Evolutionary conservation across 805 yeast species (phyloP).

Genomic region (Zygosaccharomyces rouxii): DNA sequence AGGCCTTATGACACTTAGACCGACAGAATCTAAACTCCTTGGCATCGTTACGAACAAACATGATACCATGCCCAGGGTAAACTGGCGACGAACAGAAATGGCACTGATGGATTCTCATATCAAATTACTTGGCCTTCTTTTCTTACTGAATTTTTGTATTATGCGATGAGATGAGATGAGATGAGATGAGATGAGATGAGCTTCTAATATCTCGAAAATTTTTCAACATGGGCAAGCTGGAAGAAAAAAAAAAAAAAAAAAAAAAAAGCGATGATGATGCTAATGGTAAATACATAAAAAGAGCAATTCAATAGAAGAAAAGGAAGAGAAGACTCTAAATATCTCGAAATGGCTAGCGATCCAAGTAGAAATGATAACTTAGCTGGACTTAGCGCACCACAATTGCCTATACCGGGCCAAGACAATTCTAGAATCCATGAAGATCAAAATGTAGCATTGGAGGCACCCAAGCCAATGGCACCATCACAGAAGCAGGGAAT

Average conservation of each 20-base stretch:
- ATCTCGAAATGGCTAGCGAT: slow-evolving; percentile 5
- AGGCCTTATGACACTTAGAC: slow-evolving; percentile 94
- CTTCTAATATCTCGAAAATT: slow-evolving; percentile 8
- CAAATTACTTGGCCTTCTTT: not conserved
- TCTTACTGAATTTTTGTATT: not conserved
- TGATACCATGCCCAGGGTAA: slow-evolving; percentile 90
- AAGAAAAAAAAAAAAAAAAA: slow-evolving; percentile 6
- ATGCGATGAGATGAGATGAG: slow-evolving; percentile 12
- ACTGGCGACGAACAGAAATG: slow-evolving; percentile 98
- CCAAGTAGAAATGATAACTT: slow-evolving; percentile 8
- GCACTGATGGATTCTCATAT: slow-evolving; percentile 83
- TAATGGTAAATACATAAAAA: not conserved
- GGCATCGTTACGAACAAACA: slow-evolving; percentile 97
- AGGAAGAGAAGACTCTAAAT: not conserved
- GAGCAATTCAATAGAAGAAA: not conserved
- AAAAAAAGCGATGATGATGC: not conserved
- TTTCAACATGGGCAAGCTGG: slow-evolving; percentile 5
- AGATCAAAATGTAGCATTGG: slow-evolving; percentile 11
- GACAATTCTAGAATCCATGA: slow-evolving; percentile 9
- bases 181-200: slow-evolving; percentile 27
- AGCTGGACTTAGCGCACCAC: slow-evolving; percentile 22
- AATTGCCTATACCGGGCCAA: slow-evolving; percentile 30
- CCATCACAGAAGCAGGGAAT: slow-evolving; percentile 29
- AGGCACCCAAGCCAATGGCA: slow-evolving; percentile 22
- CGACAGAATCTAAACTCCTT: slow-evolving; percentile 97